Base-by-base conservation (phyloP, 1,139 yeast genomes). In the Yamadazyma atlantica region DNA sequence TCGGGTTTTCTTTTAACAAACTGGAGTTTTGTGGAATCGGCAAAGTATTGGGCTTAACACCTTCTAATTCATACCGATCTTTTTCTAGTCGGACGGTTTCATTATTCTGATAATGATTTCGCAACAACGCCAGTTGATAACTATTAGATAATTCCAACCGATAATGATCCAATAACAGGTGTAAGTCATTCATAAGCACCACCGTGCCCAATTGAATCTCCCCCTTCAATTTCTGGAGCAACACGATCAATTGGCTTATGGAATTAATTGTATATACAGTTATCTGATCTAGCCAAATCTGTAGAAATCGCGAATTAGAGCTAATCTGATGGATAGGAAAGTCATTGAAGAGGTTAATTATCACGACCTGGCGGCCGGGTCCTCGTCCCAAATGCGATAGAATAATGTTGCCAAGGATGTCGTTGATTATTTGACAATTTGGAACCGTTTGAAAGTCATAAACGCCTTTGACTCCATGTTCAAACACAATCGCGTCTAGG, bases 391-490 rank as follows among this genome's bases (percentile, higher is more conserved):
- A 50, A 43, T 70, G 73, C 11, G 64, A 57, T 4, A 51, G 47
- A 3, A 69, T 49, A 9, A 66, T 38, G 5, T 57, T 49, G 5
- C 52, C 46, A 8, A 57, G 40, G 16, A 66, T 49, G 5, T 52
- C 44, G 36, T 55, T 49, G 40, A 55, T 45, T 1, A 59, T 62
- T 13, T 45, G 39, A 42, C 60, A 55, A 8, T 60, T 58, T 0
- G 75, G 73, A 4, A 66, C 61, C 1, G 66, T 47, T 49, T 69
- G 75, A 38, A 69, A 53, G 44, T 70, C 75, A 43, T 58, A 60
- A 5, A 69, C 53, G 3, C 49, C 46, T 8, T 22, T 34, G 4
- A 33, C 31, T 9, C 19, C 23, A 24, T 29, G 23, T 16, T 17
- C 21, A 17, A 39, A 36, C 9, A 41, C 12, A 7, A 22, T 26